Base-by-base conservation (phyloP, 2,329 filamentous ascomycete species). In the Cercospora zeae-maydis region DNA sequence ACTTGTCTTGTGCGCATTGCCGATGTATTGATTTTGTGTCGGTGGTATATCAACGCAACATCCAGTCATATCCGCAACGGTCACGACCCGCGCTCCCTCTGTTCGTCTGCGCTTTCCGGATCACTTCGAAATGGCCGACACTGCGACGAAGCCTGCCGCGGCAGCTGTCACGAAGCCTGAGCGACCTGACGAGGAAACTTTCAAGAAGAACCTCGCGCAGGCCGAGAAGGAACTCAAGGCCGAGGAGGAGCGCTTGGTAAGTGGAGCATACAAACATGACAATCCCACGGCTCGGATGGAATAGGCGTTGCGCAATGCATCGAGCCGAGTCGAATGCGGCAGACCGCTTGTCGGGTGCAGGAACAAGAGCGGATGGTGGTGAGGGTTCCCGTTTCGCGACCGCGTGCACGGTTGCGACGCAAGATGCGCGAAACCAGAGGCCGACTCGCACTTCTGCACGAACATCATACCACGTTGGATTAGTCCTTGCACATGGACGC, bases 201-300 rank as follows among this genome's bases (percentile, higher is more conserved):
- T 88, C 83, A 92, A 96, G 81, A 84, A 88, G 75, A 84, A 85
- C 67, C 83, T 96, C 65, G 88, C 86, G 56, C 86, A 89, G 79
- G 89, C 90, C 27, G 91, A 98, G 79, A 96, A 96, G 82, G 91
- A 90, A 69, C 89, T 96, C 79, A 83, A 89, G 74, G 86, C 86
- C 58, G 84, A 88, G 53, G 89, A 95, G 81, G 88, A 91, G 71
- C 85, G 84, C 30, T 67, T 74, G 71, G 73, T 75, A 69, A 31
- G 59, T 61, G 36, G 30, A 61, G 14, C 31, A 13, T 70, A 71
- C 16, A 59, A 33, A 47, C 16, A 30, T 39, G 14, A 52, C 19
- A 51, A 11, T 57, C 9, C 39, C 31, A 9, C 13, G n/a, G 33
- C 1, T 36, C 11, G 6, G 11, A 53, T 53, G 13, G n/a, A 34